Evolutionary conservation across 805 yeast species (phyloP), one percentile per base, ranked within the genome.

Genomic region (Suhomyces vadensis): DNA sequence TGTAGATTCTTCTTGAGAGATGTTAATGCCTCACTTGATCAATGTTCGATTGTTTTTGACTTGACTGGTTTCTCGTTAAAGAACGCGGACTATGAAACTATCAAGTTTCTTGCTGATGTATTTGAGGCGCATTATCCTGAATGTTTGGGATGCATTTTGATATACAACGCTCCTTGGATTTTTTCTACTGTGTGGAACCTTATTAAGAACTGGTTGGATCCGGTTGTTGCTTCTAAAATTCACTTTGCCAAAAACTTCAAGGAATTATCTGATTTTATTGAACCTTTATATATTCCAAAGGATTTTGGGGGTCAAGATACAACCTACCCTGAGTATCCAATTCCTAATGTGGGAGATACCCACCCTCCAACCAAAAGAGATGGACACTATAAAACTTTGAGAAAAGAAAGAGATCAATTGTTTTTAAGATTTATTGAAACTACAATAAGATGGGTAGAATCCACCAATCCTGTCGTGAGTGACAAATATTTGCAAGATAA

Each of bases 51-150:
- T 42, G 65, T 94, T 25, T 94, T 94, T 61, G 99, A 94, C 61
- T 70, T 94, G 57, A 74, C 86, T 9, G 96, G 85, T 4, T 94
- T 94, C 60, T 79, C 95, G 6, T 79, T 90, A 74, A 78, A 90
- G 47, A 94, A 92, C 63, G 94, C 95, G 87, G 99, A 94, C 68
- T 89, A 89, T 60, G 75, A 79, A 3, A 89, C 97, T 4, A 95
- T 94, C 47, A 91, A 91, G 67, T 92, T 87, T 65, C 79, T 94
- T 67, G 84, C 91, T 48, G 79, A 82, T 43, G 85, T 91, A 48
- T 90, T 94, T 64, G 98, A 94, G 72, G 95, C 96, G 0, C 96
- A 92, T 61, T 94, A 92, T 63, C 99, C 99, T 1, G 99, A 94
- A 67, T 84, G 88, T 31, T 75, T 94, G 48, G 97, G 96, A 13